Evolutionary conservation across 1,139 yeast genomes (phyloP).

Genomic region (Candida frijolesensis): DNA sequence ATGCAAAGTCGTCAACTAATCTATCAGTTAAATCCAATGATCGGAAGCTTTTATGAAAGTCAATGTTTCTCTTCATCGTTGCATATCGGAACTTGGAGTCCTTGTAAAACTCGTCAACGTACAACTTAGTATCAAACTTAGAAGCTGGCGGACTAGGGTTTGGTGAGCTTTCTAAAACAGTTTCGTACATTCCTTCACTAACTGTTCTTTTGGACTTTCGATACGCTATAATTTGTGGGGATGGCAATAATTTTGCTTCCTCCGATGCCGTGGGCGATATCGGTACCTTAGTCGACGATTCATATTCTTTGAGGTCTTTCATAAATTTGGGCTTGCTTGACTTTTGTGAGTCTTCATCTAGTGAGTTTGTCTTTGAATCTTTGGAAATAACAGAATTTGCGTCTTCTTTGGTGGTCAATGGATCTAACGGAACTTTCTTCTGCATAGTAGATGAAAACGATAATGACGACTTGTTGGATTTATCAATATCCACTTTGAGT

Average conservation of each 20-base stretch:
- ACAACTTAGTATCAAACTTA: conserved; percentile 35
- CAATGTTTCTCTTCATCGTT: conserved; percentile 67
- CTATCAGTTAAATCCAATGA: conserved; percentile 71
- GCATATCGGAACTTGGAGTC: conserved; percentile 56
- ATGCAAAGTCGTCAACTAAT: conserved; percentile 80
- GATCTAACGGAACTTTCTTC: conserved; percentile 60
- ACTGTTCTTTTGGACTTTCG: conserved; percentile 42
- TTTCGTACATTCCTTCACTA: conserved; percentile 34
- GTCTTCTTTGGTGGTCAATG: conserved; percentile 59
- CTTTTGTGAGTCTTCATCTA: conserved; percentile 7
- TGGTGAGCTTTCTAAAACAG: conserved; percentile 16
- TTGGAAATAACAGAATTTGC: conserved; percentile 44
- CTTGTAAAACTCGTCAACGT: conserved; percentile 39
- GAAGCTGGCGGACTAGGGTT: conserved; percentile 21
- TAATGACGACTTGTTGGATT: conserved; percentile 22
- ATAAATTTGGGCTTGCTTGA: conserved; percentile 9
- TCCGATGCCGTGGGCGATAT: conserved; percentile 4
- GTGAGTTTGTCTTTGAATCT: conserved; percentile 21
- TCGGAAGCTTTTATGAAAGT: conserved; percentile 76
- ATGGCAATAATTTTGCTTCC: conserved; percentile 15
- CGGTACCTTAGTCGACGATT: conserved; percentile 6
- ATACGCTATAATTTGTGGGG: conserved; percentile 52
- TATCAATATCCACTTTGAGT: conserved; percentile 7
- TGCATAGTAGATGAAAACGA: conserved; percentile 38
- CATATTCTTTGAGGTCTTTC: conserved; percentile 15